Percentiles rank a stretch among this genome's conserved stretches.
Evolutionary conservation across 495 filamentous ascomycete species (phyloP).

Genomic region (Penicillium herquei): DNA sequence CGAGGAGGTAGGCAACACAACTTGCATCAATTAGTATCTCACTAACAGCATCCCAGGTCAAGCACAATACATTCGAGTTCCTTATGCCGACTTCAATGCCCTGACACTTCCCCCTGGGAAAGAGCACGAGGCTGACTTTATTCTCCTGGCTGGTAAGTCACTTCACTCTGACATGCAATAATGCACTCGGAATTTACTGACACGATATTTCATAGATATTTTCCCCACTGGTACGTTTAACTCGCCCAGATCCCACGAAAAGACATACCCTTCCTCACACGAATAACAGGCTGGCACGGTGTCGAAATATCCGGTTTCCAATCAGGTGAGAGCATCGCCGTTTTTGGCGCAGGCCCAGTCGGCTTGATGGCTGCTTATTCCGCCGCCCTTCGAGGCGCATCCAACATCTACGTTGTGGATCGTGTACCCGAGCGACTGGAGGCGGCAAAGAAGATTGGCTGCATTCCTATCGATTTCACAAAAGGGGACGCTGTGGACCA

Average conservation of each 20-base stretch:
- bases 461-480: conserved; percentile 38
- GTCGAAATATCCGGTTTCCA: conserved; percentile 53
- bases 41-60: conserved; percentile 23
- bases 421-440: conserved; percentile 50
- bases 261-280: neutral
- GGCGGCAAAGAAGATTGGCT: conserved; percentile 53
- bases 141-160: conserved; percentile 40
- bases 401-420: conserved; percentile 54
- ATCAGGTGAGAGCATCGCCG: conserved; percentile 53
- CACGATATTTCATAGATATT: conserved; percentile 39
- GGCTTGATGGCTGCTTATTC: conserved; percentile 59
- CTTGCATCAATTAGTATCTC: neutral
- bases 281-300: conserved; percentile 50
- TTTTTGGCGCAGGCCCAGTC: conserved; percentile 52
- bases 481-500: conserved; percentile 38
- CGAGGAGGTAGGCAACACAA: conserved; percentile 32
- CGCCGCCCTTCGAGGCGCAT: conserved; percentile 51
- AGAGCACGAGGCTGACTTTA: conserved; percentile 45
- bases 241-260: neutral
- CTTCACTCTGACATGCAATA: neutral
- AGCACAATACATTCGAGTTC: conserved; percentile 56
- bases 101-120: conserved; percentile 41
- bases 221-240: conserved; percentile 48
- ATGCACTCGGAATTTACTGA: neutral
- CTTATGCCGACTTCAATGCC: conserved; percentile 58